Conservation (phyloP, 139 green algal species). For the Spirogloea muscicola region DNA sequence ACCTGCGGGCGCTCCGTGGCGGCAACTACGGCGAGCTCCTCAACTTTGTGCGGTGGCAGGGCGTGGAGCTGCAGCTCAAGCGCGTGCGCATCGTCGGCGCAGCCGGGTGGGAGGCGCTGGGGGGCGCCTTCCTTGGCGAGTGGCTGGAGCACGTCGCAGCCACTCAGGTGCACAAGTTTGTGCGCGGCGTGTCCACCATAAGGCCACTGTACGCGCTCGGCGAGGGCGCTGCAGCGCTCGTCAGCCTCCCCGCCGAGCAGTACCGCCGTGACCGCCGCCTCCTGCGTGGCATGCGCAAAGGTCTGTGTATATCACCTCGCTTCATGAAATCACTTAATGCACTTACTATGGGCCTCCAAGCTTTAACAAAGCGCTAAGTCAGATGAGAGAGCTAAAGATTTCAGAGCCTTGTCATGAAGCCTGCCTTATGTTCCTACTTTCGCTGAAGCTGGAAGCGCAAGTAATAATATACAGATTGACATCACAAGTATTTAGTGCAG, state of each 20-base stretch:
- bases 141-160: conserved; percentile 1
- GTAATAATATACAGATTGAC: too few relatives aligned
- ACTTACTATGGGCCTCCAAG: too few relatives aligned
- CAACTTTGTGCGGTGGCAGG: conserved; percentile 18
- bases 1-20: neutral
- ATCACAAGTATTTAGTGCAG: too few relatives aligned
- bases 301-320: neutral
- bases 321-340: neutral
- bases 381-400: too few relatives aligned
- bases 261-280: neutral
- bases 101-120: conserved; percentile 4
- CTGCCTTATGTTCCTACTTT: too few relatives aligned
- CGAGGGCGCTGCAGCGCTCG: neutral
- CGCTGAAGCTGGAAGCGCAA: too few relatives aligned
- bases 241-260: neutral
- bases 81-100: neutral
- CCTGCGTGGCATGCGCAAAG: neutral
- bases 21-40: conserved; percentile 19
- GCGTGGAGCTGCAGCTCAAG: conserved; percentile 1
- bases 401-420: too few relatives aligned
- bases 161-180: neutral
- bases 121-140: neutral
- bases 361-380: too few relatives aligned
- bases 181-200: neutral
- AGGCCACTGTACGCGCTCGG: conserved; percentile 7